Evolutionary conservation across 371 early-diverging fungal genomes (phyloP).

Genomic region (Rhizopus sp.): DNA sequence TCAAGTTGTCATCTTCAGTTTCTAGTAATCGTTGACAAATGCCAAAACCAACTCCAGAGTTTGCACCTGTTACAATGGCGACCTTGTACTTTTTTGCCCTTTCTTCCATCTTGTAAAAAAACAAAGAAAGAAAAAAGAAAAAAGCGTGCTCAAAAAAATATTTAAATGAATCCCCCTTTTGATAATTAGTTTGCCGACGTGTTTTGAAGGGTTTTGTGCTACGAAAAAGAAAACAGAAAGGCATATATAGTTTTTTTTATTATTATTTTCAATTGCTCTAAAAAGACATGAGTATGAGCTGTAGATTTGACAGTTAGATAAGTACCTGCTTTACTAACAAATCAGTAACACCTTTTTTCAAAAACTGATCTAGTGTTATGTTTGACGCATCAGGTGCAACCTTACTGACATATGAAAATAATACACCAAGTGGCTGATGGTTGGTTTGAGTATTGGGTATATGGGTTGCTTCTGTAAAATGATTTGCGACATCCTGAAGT

Average conservation of each 20-base stretch:
- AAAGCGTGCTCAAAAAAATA: neutral
- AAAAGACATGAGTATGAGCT: too few species aligned
- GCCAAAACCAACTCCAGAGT: constrained; percentile 77
- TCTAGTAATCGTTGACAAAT: constrained; percentile 66
- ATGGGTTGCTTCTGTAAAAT: neutral
- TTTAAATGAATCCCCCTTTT: too few species aligned
- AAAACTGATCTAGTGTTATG: constrained; percentile 7
- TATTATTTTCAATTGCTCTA: too few species aligned
- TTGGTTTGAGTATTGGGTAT: neutral
- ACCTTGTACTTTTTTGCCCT: constrained; percentile 28
- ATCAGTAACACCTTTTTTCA: constrained; percentile 7
- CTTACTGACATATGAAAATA: constrained; percentile 13
- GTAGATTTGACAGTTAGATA: too few species aligned
- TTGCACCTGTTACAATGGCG: constrained; percentile 68
- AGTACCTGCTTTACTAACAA: too few species aligned
- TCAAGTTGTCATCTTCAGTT: constrained; percentile 31
- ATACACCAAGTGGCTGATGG: neutral
- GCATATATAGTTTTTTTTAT: too few species aligned
- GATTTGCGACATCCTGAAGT: neutral
- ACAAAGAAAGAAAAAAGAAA: neutral
- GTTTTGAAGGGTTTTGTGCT: too few species aligned
- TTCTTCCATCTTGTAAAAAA: constrained; percentile 2
- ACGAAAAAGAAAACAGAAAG: too few species aligned
- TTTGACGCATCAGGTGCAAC: constrained; percentile 11
- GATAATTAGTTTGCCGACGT: too few species aligned